Conservation (phyloP, 768 basidiomycete genomes). For the Flagelloscypha sp. region DNA sequence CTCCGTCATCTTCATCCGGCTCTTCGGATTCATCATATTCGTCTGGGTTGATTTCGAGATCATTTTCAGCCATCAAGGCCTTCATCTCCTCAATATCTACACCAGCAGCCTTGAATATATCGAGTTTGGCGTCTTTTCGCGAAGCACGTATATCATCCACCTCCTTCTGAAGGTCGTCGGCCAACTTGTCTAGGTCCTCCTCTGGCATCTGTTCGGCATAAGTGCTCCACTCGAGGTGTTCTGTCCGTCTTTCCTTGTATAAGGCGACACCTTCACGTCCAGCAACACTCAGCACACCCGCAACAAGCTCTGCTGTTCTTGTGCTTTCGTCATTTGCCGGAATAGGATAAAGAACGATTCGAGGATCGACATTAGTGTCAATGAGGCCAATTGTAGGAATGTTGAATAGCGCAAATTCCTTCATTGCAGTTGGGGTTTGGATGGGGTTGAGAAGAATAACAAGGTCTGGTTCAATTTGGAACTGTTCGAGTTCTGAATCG, state of each 20-base stretch:
- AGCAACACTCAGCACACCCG: constrained; percentile 85
- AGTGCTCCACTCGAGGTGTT: too few relatives aligned
- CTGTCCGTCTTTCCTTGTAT: too few relatives aligned
- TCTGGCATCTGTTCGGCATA: too few relatives aligned
- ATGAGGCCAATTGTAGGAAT: constrained; percentile 92
- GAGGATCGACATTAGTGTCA: constrained; percentile 93
- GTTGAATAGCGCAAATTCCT: constrained; percentile 83
- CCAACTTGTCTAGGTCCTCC: too few relatives aligned
- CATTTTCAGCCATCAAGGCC: too few relatives aligned
- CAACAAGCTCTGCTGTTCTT: constrained; percentile 83
- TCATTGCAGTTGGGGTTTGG: constrained; percentile 75
- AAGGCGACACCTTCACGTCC: constrained; percentile 66
- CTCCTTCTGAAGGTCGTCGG: too few relatives aligned
- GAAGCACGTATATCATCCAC: constrained; percentile 4
- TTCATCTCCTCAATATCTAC: too few relatives aligned
- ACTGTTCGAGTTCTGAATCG: constrained; percentile 39
- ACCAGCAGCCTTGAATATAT: too few relatives aligned
- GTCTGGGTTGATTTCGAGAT: too few relatives aligned
- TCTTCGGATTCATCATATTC: too few relatives aligned
- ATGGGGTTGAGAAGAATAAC: constrained; percentile 88
- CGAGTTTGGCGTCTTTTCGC: too few relatives aligned
- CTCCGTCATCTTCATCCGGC: too few relatives aligned
- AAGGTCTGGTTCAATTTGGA: constrained; percentile 72
- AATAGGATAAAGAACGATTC: constrained; percentile 95
- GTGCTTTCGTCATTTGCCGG: constrained; percentile 96